Percentiles rank a stretch among this genome's conserved stretches.
Conservation (phyloP, 2,329 filamentous ascomycete genomes). For the Chaetomiaceae sp. region DNA sequence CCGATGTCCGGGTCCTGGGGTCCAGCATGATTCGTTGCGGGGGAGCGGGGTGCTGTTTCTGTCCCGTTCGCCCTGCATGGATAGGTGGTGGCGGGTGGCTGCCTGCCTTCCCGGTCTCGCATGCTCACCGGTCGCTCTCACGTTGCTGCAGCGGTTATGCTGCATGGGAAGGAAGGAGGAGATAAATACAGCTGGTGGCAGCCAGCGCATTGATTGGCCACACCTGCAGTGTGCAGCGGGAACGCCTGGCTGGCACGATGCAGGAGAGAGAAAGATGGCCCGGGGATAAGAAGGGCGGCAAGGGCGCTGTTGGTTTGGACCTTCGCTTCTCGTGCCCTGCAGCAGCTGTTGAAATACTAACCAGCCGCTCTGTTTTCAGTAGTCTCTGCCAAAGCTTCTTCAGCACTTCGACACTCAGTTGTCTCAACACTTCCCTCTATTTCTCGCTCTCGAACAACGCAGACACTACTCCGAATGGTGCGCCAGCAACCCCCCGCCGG, state of each 20-base stretch:
- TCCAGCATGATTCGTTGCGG: conserved; percentile 10
- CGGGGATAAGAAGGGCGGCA: too few species aligned
- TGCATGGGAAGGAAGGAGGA: conserved; percentile 4
- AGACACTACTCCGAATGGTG: neutral
- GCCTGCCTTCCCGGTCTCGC: conserved; percentile 9
- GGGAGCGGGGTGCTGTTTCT: too few species aligned
- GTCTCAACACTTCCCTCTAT: too few species aligned
- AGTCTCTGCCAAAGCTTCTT: too few species aligned
- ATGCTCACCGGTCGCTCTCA: conserved; percentile 18
- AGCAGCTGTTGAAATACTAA: too few species aligned
- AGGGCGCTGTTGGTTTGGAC: too few species aligned
- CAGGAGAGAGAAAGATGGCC: neutral
- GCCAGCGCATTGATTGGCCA: conserved; percentile 4
- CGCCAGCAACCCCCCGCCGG: conserved; percentile 5
- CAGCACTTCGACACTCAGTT: too few species aligned
- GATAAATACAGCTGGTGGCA: neutral
- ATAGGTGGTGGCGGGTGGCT: too few species aligned
- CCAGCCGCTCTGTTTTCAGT: too few species aligned
- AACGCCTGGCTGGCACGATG: neutral
- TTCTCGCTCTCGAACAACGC: too few species aligned
- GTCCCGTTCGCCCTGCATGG: too few species aligned
- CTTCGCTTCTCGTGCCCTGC: too few species aligned
- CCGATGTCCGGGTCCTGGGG: conserved; percentile 4
- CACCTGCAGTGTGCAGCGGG: neutral
- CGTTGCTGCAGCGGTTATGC: neutral